Conservation (phyloP, 2,329 filamentous ascomycete species). For the Aspergillus sp. region DNA sequence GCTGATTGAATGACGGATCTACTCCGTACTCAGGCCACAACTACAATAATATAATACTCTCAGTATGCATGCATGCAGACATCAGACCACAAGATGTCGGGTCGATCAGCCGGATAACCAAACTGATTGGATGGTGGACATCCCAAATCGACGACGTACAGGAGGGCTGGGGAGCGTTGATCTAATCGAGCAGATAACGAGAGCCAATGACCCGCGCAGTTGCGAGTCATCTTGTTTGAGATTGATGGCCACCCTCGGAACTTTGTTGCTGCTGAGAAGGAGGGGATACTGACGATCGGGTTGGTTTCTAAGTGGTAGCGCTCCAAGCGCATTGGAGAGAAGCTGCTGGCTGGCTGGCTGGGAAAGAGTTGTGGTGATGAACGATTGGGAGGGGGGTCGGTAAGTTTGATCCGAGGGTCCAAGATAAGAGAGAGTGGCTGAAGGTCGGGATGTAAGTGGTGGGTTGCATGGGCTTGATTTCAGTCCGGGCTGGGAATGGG, state of each 20-base stretch:
- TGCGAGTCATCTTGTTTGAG: constrained; percentile 1
- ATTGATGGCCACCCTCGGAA: constrained; percentile 12
- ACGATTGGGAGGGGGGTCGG: neutral
- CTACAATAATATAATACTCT: no score
- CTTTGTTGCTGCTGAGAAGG: constrained; percentile 11
- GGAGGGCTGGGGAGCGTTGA: neutral
- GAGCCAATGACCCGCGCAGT: constrained; percentile 6
- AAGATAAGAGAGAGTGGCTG: neutral
- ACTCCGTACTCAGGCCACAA: neutral
- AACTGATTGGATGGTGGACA: neutral
- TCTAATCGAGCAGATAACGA: constrained; percentile 5
- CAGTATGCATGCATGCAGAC: neutral
- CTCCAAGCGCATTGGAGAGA: constrained; percentile 15
- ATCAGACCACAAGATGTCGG: constrained; percentile 1
- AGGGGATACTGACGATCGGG: constrained; percentile 4
- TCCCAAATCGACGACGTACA: constrained; percentile 3
- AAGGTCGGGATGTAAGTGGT: neutral
- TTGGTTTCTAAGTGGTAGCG: constrained; percentile 13
- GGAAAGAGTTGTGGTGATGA: neutral
- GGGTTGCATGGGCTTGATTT: neutral
- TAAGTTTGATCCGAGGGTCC: neutral
- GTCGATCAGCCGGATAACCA: constrained; percentile 6
- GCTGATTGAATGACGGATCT: neutral
- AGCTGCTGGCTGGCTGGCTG: neutral
- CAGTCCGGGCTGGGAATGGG: neutral